phyloP scores from a whole-genome alignment of 805 yeast species.

The Barnettozyma wickerhamii region DNA sequence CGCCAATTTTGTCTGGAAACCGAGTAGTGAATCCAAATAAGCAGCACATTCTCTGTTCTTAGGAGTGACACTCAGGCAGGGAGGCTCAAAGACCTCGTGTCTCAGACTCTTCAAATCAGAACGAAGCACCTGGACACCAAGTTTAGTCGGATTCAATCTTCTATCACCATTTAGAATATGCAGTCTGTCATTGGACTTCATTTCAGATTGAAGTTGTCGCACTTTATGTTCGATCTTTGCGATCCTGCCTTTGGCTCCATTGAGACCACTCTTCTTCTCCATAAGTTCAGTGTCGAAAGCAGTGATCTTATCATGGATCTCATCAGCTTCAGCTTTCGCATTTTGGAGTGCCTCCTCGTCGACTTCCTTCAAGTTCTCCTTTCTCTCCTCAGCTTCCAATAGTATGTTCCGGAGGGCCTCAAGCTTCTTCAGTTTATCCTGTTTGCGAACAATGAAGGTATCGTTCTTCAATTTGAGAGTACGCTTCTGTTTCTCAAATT shows the following conservation, averaged over 20 bases:
- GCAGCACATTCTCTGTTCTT: constrained; percentile 45
- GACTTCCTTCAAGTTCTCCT: constrained; percentile 13
- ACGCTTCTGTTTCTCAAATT: neutral
- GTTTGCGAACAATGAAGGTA: constrained; percentile 1
- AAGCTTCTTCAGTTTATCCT: constrained; percentile 2
- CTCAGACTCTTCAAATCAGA: constrained; percentile 30
- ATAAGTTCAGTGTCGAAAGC: constrained; percentile 36
- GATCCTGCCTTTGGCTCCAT: constrained; percentile 31
- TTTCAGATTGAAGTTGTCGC: constrained; percentile 30
- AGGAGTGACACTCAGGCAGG: constrained; percentile 59
- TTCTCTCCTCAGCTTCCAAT: constrained; percentile 17
- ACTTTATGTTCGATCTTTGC: constrained; percentile 28
- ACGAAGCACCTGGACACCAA: constrained; percentile 41
- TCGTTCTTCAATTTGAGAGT: neutral
- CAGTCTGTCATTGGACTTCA: constrained; percentile 48
- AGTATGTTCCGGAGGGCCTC: constrained; percentile 5
- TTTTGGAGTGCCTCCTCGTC: constrained; percentile 16
- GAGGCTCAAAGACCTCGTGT: constrained; percentile 62
- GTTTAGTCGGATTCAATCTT: constrained; percentile 18
- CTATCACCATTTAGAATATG: constrained; percentile 32
- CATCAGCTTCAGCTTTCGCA: constrained; percentile 17
- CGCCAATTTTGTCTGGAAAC: constrained; percentile 49
- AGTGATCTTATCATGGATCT: constrained; percentile 27
- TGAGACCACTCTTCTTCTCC: constrained; percentile 37
- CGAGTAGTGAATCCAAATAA: constrained; percentile 55